Conservation (phyloP, 1,284 basidiomycete species). For the Pulveroboletus sp. region DNA sequence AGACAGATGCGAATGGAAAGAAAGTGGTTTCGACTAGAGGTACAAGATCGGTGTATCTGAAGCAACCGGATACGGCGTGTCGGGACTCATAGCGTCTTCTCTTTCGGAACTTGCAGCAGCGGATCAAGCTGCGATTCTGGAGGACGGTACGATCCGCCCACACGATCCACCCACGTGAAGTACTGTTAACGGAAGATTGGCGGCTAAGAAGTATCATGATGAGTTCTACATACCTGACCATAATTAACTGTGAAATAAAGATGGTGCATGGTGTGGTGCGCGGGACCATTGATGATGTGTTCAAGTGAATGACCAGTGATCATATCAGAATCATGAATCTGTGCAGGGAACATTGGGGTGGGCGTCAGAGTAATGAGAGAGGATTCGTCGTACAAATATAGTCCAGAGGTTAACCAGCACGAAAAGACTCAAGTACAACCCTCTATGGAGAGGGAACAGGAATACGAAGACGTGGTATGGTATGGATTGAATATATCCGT, state of each 20-base stretch:
- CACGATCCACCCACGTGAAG: conserved; percentile 93
- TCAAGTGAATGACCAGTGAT: conserved; percentile 91
- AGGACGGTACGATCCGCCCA: conserved; percentile 84
- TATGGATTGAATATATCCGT: conserved; percentile 91
- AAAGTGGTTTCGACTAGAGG: too few relatives aligned
- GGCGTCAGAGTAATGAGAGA: neutral
- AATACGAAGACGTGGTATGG: conserved; percentile 95
- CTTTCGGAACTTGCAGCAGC: conserved; percentile 63
- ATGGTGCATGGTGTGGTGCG: conserved; percentile 97
- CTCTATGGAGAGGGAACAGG: conserved; percentile 89
- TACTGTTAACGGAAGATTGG: conserved; percentile 55
- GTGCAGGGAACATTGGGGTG: conserved; percentile 1
- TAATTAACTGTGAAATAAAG: conserved; percentile 97
- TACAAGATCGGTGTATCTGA: too few relatives aligned
- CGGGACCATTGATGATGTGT: conserved; percentile 93
- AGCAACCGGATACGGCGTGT: too few relatives aligned
- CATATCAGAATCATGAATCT: conserved; percentile 99
- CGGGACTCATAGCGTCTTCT: conserved; percentile 31
- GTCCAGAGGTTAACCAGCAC: conserved; percentile 90
- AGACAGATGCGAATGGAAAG: too few relatives aligned
- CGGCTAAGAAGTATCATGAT: neutral
- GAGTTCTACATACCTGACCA: conserved; percentile 48
- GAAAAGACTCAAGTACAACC: conserved; percentile 81
- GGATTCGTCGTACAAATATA: conserved; percentile 64
- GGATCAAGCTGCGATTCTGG: conserved; percentile 87